Conservation (phyloP, 2,329 filamentous ascomycete species). For the Diaporthe australafricana region DNA sequence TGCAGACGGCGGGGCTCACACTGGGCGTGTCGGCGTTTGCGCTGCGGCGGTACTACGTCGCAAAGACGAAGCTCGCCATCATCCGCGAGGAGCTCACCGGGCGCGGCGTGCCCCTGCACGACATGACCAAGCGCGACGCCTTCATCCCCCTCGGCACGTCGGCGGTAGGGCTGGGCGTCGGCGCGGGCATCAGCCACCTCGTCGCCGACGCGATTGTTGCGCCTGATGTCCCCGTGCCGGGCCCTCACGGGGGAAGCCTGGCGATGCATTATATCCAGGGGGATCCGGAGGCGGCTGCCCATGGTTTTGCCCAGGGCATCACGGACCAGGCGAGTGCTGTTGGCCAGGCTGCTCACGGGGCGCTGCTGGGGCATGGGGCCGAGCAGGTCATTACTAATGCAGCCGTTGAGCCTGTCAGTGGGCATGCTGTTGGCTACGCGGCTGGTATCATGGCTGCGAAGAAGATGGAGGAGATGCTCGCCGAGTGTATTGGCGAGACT, state of each 20-base stretch:
- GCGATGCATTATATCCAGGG: conserved; percentile 27
- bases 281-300: conserved; percentile 30
- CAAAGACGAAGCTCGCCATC: conserved; percentile 33
- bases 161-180: conserved; percentile 27
- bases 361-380: conserved; percentile 28
- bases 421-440: conserved; percentile 34
- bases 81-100: conserved; percentile 35
- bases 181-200: conserved; percentile 31
- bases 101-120: conserved; percentile 34
- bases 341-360: conserved; percentile 31
- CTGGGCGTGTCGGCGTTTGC: conserved; percentile 34
- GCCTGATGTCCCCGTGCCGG: conserved; percentile 31
- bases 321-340: conserved; percentile 33
- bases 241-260: conserved; percentile 5
- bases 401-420: conserved; percentile 18
- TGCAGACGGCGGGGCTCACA: conserved; percentile 32
- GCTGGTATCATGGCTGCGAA: conserved; percentile 33
- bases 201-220: conserved; percentile 20
- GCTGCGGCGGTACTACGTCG: conserved; percentile 34
- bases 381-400: conserved; percentile 22
- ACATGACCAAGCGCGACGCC: conserved; percentile 35
- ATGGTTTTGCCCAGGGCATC: conserved; percentile 33
- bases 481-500: conserved; percentile 34
- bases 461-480: conserved; percentile 37
- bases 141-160: conserved; percentile 31